Percentiles rank a stretch among this genome's conserved stretches.
phyloP scores from a whole-genome alignment of 192 early-diverging fungal species.

The Nowakowskiella sp. region DNA sequence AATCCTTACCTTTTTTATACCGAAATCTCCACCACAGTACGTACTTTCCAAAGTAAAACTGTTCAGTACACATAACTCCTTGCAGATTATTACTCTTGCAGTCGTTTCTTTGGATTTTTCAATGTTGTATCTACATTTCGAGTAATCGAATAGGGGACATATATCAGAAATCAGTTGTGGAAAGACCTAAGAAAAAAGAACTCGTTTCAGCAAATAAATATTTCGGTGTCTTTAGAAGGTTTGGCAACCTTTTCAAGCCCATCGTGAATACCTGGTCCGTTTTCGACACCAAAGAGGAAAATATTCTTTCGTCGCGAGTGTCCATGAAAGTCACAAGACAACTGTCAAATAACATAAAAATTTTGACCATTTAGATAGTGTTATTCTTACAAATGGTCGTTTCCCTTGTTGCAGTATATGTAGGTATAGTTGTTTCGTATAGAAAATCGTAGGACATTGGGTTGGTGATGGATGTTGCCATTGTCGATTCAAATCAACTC shows the following conservation, averaged over 20 bases:
- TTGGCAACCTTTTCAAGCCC: constrained; percentile 28
- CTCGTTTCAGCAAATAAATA: constrained; percentile 1
- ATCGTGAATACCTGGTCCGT: constrained; percentile 18
- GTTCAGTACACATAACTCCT: constrained; percentile 36
- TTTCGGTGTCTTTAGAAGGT: background rate
- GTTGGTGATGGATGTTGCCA: constrained; percentile 29
- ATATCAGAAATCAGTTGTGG: constrained; percentile 30
- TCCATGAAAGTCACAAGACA: constrained; percentile 46
- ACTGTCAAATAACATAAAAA: constrained; percentile 8
- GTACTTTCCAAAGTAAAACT: constrained; percentile 42
- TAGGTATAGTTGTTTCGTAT: constrained; percentile 36
- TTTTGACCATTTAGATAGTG: background rate
- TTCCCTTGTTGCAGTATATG: constrained; percentile 24
- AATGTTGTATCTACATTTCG: constrained; percentile 26
- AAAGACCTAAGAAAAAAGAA: constrained; percentile 20
- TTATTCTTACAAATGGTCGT: constrained; percentile 20
- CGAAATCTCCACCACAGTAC: constrained; percentile 41
- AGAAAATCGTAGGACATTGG: constrained; percentile 35
- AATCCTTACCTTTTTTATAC: constrained; percentile 30
- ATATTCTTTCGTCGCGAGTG: constrained; percentile 46
- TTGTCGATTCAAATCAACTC: constrained; percentile 45
- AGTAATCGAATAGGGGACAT: constrained; percentile 35
- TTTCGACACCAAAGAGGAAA: constrained; percentile 46
- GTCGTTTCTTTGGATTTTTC: constrained; percentile 41
- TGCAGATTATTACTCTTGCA: constrained; percentile 36